Evolutionary conservation across 768 basidiomycete genomes (phyloP).

Genomic region (Antrodiella citrinella): DNA sequence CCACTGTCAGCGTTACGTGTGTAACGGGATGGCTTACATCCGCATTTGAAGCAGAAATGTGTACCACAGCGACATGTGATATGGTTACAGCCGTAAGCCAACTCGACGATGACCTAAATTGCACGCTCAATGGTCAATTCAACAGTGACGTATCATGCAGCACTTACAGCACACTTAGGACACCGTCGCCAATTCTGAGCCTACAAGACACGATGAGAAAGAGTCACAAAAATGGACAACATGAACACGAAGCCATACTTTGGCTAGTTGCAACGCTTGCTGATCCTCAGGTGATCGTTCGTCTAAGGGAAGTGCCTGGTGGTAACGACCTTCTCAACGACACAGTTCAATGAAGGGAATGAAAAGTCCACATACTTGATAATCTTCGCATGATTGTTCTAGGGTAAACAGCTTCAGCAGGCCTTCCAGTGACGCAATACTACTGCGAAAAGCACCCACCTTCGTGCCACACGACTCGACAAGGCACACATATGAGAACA

Average conservation of each 20-base stretch:
- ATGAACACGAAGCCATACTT: conserved; percentile 15
- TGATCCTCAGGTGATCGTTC: conserved; percentile 33
- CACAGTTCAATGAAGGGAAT: not conserved
- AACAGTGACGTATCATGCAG: not conserved
- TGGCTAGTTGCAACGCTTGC: conserved; percentile 25
- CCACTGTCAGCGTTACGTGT: conserved; percentile 2
- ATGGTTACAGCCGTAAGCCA: conserved; percentile 27
- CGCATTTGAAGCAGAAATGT: conserved; percentile 33
- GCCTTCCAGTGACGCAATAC: not conserved
- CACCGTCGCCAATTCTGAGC: conserved; percentile 32
- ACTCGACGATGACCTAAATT: conserved; percentile 17
- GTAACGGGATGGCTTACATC: conserved; percentile 19
- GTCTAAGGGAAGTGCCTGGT: conserved; percentile 27
- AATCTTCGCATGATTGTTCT: conserved; percentile 27
- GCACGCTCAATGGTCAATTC: not conserved
- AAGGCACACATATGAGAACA: conserved; percentile 26
- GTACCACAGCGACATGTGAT: conserved; percentile 29
- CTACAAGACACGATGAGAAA: conserved; percentile 10
- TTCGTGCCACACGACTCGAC: conserved; percentile 28
- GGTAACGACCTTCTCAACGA: conserved; percentile 4
- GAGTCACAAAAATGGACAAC: not conserved
- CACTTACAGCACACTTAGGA: conserved; percentile 23
- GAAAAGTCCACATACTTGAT: conserved; percentile 15
- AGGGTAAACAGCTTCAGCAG: not conserved
- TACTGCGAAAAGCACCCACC: conserved; percentile 20